Base-by-base conservation (phyloP, 257 asterid species). In the Nicotiana otophora region DNA sequence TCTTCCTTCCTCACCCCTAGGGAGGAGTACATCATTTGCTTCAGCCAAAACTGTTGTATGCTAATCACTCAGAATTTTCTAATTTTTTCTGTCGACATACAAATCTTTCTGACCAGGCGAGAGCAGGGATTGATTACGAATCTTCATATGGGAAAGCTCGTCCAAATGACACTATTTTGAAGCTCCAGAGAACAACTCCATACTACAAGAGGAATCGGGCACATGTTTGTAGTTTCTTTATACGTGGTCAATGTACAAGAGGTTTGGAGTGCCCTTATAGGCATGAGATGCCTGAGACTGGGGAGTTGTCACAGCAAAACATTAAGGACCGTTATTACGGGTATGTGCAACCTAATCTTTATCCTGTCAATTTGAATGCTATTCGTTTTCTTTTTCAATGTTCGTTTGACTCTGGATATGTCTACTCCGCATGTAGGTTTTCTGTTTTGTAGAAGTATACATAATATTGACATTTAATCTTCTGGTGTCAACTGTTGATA, bases 281-380 rank as follows among this genome's bases (percentile, higher is more conserved):
- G 87, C 99, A 94, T n/a, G 98, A 96, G 88, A 96, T 94, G 99
- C 99, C 99, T 5, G 97, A 84, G 61, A 93, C 95, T n/a, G 99
- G 99, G 77, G 99, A 96, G 86, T 81, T 96, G 83, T 94, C 99
- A 9, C 99, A 94, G 79, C 98, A 96, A 85, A 96, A 96, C 81
- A 96, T 96, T 42, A 93, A 96, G 87, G 98, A 96, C 81, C 98
- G 99, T 81, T 96, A 96, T 85, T 93, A 96, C 15, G 98, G 98
- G 99, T 96, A 96, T 74, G 97, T 77, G 34, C 28, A 26, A 42
- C 7, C 66, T 9, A 46, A 76, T 11, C 2, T 31, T 10, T 31
- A n/a, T 78, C 77, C 62, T 74, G 42, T 74, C 26, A 23, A 74
- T 14, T 26, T 74, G 39, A 48, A 26, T 74, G 76, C 7, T 70